A percentile compares a stretch with the other conserved stretches of the same genome.
Conservation (phyloP, 78 protist species). For the Andalucia godoyi region DNA sequence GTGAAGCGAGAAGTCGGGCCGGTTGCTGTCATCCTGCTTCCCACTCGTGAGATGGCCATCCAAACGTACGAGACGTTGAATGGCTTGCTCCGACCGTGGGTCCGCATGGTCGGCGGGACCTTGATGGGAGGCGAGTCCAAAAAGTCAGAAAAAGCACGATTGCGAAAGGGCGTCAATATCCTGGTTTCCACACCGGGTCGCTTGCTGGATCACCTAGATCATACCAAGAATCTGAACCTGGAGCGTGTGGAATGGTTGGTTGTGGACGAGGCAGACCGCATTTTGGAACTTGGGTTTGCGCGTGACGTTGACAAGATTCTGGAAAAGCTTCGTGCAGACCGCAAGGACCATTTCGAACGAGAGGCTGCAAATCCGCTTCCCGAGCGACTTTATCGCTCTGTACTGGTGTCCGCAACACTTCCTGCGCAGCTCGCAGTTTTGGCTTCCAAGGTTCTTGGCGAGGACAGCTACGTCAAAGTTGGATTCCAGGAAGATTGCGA, state of each 20-base stretch:
- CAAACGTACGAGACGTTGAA: slow-evolving; percentile 47
- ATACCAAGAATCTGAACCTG: slow-evolving; percentile 28
- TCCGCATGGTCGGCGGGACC: slow-evolving; percentile 43
- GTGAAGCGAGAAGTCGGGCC: slow-evolving; percentile 37
- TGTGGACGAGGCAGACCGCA: slow-evolving; percentile 83
- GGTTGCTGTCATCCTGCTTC: slow-evolving; percentile 52
- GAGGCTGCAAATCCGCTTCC: background rate
- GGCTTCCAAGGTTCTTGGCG: background rate
- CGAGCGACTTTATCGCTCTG: too few relatives aligned
- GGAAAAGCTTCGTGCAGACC: background rate
- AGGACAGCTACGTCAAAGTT: background rate
- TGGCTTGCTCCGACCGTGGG: slow-evolving; percentile 29
- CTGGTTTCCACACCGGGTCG: slow-evolving; percentile 79
- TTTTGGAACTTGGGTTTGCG: slow-evolving; percentile 75
- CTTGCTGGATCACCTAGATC: slow-evolving; percentile 54
- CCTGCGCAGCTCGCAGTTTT: background rate
- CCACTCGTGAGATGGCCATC: slow-evolving; percentile 79
- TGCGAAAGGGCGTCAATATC: slow-evolving; percentile 68
- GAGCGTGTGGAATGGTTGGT: slow-evolving; percentile 20
- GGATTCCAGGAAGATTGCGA: slow-evolving; percentile 9
- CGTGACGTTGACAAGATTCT: slow-evolving; percentile 28
- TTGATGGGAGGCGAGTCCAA: slow-evolving; percentile 66
- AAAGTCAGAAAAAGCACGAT: slow-evolving; percentile 68
- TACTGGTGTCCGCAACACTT: slow-evolving; percentile 20
- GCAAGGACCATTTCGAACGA: too few relatives aligned